Evolutionary conservation across 2,329 filamentous ascomycete species (phyloP).

Genomic region (Colletotrichum agaves): DNA sequence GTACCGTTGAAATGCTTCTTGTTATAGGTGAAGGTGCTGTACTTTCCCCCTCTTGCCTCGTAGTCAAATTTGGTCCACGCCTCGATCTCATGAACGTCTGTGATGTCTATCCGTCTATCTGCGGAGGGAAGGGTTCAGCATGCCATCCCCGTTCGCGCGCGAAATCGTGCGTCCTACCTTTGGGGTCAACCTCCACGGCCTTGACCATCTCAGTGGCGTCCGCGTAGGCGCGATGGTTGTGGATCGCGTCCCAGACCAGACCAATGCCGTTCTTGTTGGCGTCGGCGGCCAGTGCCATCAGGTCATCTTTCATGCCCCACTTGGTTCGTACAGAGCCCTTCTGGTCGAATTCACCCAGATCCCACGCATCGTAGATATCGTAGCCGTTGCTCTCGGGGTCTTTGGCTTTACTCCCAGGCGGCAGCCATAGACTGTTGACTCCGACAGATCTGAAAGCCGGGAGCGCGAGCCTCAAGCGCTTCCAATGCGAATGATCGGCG

Average conservation of each 20-base stretch:
- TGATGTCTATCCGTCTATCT: slow-evolving; percentile 34
- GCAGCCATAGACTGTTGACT: slow-evolving; percentile 28
- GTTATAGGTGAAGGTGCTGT: slow-evolving; percentile 33
- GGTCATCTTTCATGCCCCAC: slow-evolving; percentile 34
- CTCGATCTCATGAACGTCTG: slow-evolving; percentile 31
- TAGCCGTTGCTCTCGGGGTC: slow-evolving; percentile 34
- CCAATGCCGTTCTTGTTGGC: slow-evolving; percentile 24
- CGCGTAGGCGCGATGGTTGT: slow-evolving; percentile 35
- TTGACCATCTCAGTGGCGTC: slow-evolving; percentile 33
- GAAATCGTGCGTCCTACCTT: slow-evolving; percentile 12
- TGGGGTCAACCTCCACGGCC: slow-evolving; percentile 29
- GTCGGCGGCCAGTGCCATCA: slow-evolving; percentile 17
- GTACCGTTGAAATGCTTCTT: slow-evolving; percentile 36
- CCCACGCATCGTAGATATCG: slow-evolving; percentile 36
- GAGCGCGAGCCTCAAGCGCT: not conserved
- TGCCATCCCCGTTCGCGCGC: not conserved
- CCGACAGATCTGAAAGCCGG: slow-evolving; percentile 21
- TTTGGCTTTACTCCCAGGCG: slow-evolving; percentile 34
- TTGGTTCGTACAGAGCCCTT: slow-evolving; percentile 33
- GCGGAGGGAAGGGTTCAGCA: not conserved
- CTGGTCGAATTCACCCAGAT: slow-evolving; percentile 34
- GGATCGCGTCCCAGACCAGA: slow-evolving; percentile 32
- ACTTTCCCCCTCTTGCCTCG: slow-evolving; percentile 29
- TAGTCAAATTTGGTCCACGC: slow-evolving; percentile 34
- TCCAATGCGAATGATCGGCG: slow-evolving; percentile 30